Evolutionary conservation across 495 filamentous ascomycete genomes (phyloP), one percentile per base, ranked within the genome.

Genomic region (Podospora appendiculata): DNA sequence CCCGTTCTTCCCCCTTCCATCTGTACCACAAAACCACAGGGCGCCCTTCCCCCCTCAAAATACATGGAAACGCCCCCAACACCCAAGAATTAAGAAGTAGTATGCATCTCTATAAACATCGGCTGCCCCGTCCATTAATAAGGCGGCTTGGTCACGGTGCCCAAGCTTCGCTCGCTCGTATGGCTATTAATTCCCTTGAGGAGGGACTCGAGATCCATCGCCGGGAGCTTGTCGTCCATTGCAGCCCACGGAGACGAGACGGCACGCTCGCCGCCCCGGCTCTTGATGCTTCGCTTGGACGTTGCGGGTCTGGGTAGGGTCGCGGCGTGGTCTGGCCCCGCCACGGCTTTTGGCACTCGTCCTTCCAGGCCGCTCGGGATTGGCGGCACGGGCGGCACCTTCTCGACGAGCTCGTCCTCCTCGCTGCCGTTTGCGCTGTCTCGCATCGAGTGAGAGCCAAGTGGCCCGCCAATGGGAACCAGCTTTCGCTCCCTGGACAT

Each of bases 111-210:
- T 25, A 25, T 25, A 25, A 25, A 25, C 25, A 25, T 25, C 5
- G 25, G 25, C 25, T 5, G 25, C 25, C 25, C 5, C 25, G n/a
- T n/a, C 5, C 25, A 32, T 65, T 41, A 77, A 55, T 75, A 76
- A 51, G 74, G 74, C 32, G 74, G 74, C 51, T 59, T 70, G 33
- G 66, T 71, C 32, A 70, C 58, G 42, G 68, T 66, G 41, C 65
- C 67, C 16, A 76, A 42, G 13, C 67, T 70, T 35, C 58, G 64
- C 54, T 74, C 68, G 34, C 65, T 63, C 1, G 63, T 64, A 25
- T 69, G 68, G 55, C 70, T 71, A 56, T 77, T 71, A 58, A 77
- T 76, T 8, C 72, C 72, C 51, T 60, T 72, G 13, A 77, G 57
- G 54, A 77, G 54, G 25, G 72, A 65, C 47, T 71, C 62, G 16